Percentiles rank a stretch among this genome's conserved stretches.
These are phyloP conservation scores for Bifiguratus adelaidae DNA, from an alignment of 192 early-diverging fungal species.

Conservation along the genomic window DNA sequence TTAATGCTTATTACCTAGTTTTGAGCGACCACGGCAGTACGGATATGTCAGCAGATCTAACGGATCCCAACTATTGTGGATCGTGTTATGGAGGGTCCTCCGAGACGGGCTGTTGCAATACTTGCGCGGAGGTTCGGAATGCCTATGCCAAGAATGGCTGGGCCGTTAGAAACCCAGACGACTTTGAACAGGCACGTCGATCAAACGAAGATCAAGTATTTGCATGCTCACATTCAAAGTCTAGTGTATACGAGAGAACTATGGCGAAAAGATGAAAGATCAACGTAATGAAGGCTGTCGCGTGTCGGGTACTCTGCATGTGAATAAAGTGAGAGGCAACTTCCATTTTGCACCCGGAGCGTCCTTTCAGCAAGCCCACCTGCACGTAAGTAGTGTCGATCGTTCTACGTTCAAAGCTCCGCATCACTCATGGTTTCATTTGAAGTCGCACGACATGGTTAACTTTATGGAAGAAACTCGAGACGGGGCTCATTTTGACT, in stretches of 20 bases:
- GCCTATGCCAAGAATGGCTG: slow-evolving; percentile 78
- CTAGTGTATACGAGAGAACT: slow-evolving; percentile 85
- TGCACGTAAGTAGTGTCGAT: too few relatives aligned
- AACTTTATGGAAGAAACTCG: slow-evolving; percentile 30
- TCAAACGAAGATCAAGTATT: too few relatives aligned
- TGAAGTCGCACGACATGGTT: slow-evolving; percentile 72
- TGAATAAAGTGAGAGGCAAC: slow-evolving; percentile 91
- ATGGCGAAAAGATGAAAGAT: slow-evolving; percentile 54
- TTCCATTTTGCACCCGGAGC: slow-evolving; percentile 90
- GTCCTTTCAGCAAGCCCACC: slow-evolving; percentile 50
- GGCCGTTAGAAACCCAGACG: slow-evolving; percentile 65
- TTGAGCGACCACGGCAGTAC: too few relatives aligned
- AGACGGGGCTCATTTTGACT: slow-evolving; percentile 55
- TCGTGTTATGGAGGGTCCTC: slow-evolving; percentile 74
- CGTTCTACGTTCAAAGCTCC: too few relatives aligned
- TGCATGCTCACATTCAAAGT: too few relatives aligned
- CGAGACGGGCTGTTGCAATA: slow-evolving; percentile 81
- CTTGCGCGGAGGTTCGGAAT: slow-evolving; percentile 82
- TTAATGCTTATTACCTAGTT: too few relatives aligned
- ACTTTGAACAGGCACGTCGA: slow-evolving; percentile 65
- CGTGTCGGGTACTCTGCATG: slow-evolving; percentile 63
- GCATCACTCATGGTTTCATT: too few relatives aligned
- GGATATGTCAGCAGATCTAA: too few relatives aligned
- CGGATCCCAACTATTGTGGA: slow-evolving; percentile 59
- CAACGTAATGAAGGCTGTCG: slow-evolving; percentile 89